Conservation (phyloP, 1,284 basidiomycete genomes). For the Puccinia triticina region DNA sequence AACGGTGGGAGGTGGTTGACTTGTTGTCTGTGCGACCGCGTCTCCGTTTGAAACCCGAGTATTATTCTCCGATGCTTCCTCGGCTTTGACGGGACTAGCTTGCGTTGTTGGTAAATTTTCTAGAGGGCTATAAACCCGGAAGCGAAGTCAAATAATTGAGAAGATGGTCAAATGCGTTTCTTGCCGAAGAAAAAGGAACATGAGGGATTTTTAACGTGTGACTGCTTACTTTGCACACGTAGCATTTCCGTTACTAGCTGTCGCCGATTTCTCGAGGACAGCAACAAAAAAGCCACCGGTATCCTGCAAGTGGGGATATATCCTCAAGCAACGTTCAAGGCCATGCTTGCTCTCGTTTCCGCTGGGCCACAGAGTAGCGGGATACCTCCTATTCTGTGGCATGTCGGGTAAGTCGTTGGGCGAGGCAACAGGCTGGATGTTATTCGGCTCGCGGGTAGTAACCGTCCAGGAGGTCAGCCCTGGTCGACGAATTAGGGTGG, state of each 20-base stretch:
- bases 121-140: neutral
- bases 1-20: neutral
- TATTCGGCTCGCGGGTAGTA: slow-evolving; percentile 16
- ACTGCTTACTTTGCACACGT: slow-evolving; percentile 2
- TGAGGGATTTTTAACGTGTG: neutral
- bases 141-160: neutral
- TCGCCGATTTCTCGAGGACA: slow-evolving; percentile 69
- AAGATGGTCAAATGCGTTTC: neutral
- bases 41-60: neutral
- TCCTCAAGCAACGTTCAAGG: slow-evolving; percentile 74
- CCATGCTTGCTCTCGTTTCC: slow-evolving; percentile 67
- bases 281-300: slow-evolving; percentile 98
- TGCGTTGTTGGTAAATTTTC: neutral
- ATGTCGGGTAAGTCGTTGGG: slow-evolving; percentile 61
- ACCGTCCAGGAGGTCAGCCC: slow-evolving; percentile 79
- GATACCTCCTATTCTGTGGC: slow-evolving; percentile 67
- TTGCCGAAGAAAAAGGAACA: too few species aligned
- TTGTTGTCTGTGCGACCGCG: neutral
- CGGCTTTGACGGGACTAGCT: neutral
- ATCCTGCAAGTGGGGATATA: slow-evolving; percentile 94
- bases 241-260: slow-evolving; percentile 47
- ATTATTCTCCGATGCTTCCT: neutral
- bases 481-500: slow-evolving; percentile 73
- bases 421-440: neutral
- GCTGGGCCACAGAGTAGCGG: slow-evolving; percentile 78